A percentile compares a stretch with the other conserved stretches of the same genome.
These are phyloP conservation scores for Globisporangium radiosum DNA, from an alignment of 352 stramenopile genomes.

Conservation along the genomic window DNA sequence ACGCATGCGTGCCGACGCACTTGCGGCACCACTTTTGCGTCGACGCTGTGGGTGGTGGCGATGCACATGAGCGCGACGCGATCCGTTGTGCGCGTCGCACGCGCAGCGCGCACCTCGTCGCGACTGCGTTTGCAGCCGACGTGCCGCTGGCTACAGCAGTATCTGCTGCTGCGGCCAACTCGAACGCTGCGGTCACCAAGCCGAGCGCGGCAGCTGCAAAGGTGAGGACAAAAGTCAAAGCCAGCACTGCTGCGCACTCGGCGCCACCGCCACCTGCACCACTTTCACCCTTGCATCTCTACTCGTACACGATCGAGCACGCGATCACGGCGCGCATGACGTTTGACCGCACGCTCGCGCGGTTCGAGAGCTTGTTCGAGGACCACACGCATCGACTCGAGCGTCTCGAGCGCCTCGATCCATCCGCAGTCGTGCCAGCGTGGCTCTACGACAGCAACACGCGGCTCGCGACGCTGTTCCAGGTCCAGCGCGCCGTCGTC, in stretches of 20 bases:
- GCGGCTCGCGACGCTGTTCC: constrained; percentile 51
- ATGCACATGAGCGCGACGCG: constrained; percentile 11
- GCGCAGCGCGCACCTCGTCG: constrained; percentile 48
- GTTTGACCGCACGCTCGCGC: constrained; percentile 28
- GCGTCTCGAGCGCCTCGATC: constrained; percentile 25
- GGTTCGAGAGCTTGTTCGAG: constrained; percentile 36
- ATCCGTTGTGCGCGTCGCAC: constrained; percentile 34
- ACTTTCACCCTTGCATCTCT: constrained; percentile 20
- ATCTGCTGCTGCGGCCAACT: background rate
- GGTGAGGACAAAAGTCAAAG: background rate
- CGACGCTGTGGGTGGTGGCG: constrained; percentile 6
- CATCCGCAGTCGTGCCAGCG: background rate
- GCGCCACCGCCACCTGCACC: background rate
- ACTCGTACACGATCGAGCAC: constrained; percentile 44
- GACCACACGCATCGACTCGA: constrained; percentile 19
- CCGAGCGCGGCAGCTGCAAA: background rate
- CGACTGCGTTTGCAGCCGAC: constrained; percentile 12
- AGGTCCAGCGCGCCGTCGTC: constrained; percentile 52
- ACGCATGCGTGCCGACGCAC: constrained; percentile 32
- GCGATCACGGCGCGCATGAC: constrained; percentile 50
- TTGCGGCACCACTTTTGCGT: constrained; percentile 52
- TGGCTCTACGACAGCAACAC: constrained; percentile 12
- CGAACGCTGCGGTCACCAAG: background rate
- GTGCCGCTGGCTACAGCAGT: background rate
- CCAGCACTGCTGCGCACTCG: background rate